Evolutionary conservation across 768 basidiomycete species (phyloP).

Genomic region (Hypholoma fasciculare): DNA sequence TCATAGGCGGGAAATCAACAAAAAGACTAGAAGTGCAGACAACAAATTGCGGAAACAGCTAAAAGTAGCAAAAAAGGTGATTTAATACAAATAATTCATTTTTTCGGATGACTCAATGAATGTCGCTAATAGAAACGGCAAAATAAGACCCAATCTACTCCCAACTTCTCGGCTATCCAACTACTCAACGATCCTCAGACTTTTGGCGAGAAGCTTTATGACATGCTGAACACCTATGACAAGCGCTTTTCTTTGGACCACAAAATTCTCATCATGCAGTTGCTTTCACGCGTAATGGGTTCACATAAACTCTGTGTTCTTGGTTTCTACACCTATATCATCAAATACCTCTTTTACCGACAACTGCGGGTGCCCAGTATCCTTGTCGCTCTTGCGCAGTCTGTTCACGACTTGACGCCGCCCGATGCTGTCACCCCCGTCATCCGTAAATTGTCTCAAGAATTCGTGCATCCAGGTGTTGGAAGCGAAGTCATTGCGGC

Average conservation of each 20-base stretch:
- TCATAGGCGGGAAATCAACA: slow-evolving; percentile 90
- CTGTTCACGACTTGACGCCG: slow-evolving; percentile 92
- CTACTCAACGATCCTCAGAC: slow-evolving; percentile 94
- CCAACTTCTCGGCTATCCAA: slow-evolving; percentile 92
- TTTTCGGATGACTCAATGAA: neutral
- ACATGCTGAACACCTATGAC: slow-evolving; percentile 80
- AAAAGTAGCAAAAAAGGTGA: slow-evolving; percentile 74
- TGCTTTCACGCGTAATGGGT: slow-evolving; percentile 92
- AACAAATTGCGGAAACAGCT: slow-evolving; percentile 76
- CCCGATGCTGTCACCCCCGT: slow-evolving; percentile 91
- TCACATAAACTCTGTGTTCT: slow-evolving; percentile 91
- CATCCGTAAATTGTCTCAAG: slow-evolving; percentile 87
- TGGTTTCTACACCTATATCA: slow-evolving; percentile 93
- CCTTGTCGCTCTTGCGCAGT: slow-evolving; percentile 91
- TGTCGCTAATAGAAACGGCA: slow-evolving; percentile 31
- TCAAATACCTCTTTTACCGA: slow-evolving; percentile 90
- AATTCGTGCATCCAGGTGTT: slow-evolving; percentile 97
- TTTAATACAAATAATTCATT: neutral
- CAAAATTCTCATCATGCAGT: slow-evolving; percentile 96
- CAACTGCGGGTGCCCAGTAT: slow-evolving; percentile 93
- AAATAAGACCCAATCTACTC: slow-evolving; percentile 27
- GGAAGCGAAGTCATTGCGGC: slow-evolving; percentile 94
- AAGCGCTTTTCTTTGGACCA: slow-evolving; percentile 96
- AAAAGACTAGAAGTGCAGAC: slow-evolving; percentile 83
- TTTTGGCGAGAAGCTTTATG: slow-evolving; percentile 92